Evolutionary conservation across 768 basidiomycete genomes (phyloP).

Genomic region (Kwoniella pini): DNA sequence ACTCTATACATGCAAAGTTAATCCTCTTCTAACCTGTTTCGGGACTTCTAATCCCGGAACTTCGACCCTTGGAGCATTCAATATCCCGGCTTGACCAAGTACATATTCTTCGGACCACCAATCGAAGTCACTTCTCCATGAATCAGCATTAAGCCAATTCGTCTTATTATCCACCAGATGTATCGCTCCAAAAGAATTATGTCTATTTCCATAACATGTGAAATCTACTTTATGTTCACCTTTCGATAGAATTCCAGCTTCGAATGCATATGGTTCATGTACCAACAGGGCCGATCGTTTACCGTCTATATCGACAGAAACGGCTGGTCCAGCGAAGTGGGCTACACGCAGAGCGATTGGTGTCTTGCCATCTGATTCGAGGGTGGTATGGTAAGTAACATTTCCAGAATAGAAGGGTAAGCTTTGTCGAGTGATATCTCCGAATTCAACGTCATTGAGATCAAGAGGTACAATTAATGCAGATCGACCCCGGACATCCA

Average conservation of each 20-base stretch:
- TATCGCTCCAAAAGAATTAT: conserved; percentile 40
- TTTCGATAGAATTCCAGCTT: conserved; percentile 8
- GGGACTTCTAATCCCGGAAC: conserved; percentile 26
- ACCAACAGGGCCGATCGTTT: conserved; percentile 16
- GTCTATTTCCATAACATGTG: conserved; percentile 37
- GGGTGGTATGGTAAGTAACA: conserved; percentile 26
- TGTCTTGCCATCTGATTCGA: background rate
- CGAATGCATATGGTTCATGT: conserved; percentile 27
- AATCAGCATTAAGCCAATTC: conserved; percentile 35
- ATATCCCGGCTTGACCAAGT: conserved; percentile 30
- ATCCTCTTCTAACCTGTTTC: conserved; percentile 6
- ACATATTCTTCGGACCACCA: conserved; percentile 44
- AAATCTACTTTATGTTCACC: conserved; percentile 30
- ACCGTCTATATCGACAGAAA: conserved; percentile 26
- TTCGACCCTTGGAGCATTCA: conserved; percentile 33
- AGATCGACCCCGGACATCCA: conserved; percentile 24
- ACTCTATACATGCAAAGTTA: conserved; percentile 13
- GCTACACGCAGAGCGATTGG: conserved; percentile 20
- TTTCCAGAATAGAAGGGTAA: conserved; percentile 44
- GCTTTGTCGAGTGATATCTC: conserved; percentile 35
- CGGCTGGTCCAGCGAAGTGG: conserved; percentile 31
- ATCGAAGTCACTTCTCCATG: conserved; percentile 38
- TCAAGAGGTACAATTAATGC: conserved; percentile 25
- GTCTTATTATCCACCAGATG: conserved; percentile 37
- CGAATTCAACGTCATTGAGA: conserved; percentile 20